Conservation (phyloP, 768 basidiomycete species). For the Hypholoma fasciculare region DNA sequence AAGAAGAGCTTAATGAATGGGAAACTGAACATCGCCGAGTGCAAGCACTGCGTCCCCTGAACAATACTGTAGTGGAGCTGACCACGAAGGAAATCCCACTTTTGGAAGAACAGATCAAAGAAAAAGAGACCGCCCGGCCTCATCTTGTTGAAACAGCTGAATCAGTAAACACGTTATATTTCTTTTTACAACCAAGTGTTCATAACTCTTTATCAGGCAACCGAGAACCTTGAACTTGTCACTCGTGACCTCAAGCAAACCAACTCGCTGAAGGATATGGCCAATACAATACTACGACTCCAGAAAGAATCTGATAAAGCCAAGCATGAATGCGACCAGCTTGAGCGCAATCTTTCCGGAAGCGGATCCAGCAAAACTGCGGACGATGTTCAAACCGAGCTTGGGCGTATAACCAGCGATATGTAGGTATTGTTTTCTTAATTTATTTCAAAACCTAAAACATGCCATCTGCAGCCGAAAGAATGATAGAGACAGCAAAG, state of each 20-base stretch:
- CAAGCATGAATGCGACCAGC: slow-evolving; percentile 54
- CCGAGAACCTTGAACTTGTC: slow-evolving; percentile 49
- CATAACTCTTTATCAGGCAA: slow-evolving; percentile 37
- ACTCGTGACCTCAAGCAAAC: slow-evolving; percentile 67
- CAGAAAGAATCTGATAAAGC: slow-evolving; percentile 61
- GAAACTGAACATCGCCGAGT: slow-evolving; percentile 52
- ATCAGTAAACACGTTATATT: slow-evolving; percentile 43
- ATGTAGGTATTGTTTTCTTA: slow-evolving; percentile 49
- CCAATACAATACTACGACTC: slow-evolving; percentile 55
- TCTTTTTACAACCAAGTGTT: slow-evolving; percentile 3
- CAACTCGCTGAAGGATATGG: slow-evolving; percentile 57
- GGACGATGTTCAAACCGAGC: slow-evolving; percentile 82
- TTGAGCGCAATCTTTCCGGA: slow-evolving; percentile 69
- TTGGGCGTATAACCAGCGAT: slow-evolving; percentile 60
- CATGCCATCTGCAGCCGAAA: slow-evolving; percentile 47
- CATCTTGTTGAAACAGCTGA: slow-evolving; percentile 54
- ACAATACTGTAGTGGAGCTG: slow-evolving; percentile 55
- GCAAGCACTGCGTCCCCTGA: slow-evolving; percentile 59
- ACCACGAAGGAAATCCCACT: slow-evolving; percentile 63
- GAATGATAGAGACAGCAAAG: slow-evolving; percentile 63
- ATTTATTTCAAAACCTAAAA: background rate
- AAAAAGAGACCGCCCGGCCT: slow-evolving; percentile 56
- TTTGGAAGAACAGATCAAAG: slow-evolving; percentile 60
- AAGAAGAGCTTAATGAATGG: slow-evolving; percentile 61
- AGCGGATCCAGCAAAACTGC: slow-evolving; percentile 81